Conservation (phyloP, 257 asterid species). For the Penstemon barbatus region DNA sequence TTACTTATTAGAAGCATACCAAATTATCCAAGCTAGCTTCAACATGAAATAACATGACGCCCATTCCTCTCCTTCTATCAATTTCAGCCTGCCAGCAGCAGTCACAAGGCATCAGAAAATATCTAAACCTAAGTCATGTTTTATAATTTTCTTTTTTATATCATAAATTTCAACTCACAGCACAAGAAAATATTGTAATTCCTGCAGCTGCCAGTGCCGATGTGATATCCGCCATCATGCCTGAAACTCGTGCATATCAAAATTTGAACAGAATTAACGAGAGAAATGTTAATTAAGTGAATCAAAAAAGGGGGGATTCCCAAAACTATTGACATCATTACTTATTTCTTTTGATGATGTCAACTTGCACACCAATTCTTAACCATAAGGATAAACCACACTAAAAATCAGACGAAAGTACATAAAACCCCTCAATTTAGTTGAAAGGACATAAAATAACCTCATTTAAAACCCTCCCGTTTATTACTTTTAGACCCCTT, state of each 20-base stretch:
- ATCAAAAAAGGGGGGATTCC: no score
- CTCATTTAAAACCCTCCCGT: no score
- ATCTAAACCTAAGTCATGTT: not conserved
- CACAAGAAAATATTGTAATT: slow-evolving; percentile 75
- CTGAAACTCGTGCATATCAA: slow-evolving; percentile 37
- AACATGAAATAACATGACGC: slow-evolving; percentile 72
- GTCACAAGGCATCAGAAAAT: not conserved
- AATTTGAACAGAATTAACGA: not conserved
- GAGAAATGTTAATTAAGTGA: not conserved
- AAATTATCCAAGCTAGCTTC: slow-evolving; percentile 74
- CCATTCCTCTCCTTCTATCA: slow-evolving; percentile 71
- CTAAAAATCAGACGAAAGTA: no score
- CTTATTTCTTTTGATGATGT: no score
- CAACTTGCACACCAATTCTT: not conserved
- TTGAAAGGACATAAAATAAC: no score
- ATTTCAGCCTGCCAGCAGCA: slow-evolving; percentile 68
- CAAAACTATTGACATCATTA: not conserved
- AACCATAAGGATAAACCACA: not conserved
- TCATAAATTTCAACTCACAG: slow-evolving; percentile 52
- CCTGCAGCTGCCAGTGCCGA: slow-evolving; percentile 76
- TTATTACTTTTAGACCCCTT: no score
- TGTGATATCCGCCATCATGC: slow-evolving; percentile 89
- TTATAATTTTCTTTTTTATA: not conserved
- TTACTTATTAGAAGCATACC: slow-evolving; percentile 44
- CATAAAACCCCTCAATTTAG: no score